A percentile compares a stretch with the other conserved stretches of the same genome.
Evolutionary conservation across 371 early-diverging fungal species (phyloP).

Genomic region (Batkoa obscura): DNA sequence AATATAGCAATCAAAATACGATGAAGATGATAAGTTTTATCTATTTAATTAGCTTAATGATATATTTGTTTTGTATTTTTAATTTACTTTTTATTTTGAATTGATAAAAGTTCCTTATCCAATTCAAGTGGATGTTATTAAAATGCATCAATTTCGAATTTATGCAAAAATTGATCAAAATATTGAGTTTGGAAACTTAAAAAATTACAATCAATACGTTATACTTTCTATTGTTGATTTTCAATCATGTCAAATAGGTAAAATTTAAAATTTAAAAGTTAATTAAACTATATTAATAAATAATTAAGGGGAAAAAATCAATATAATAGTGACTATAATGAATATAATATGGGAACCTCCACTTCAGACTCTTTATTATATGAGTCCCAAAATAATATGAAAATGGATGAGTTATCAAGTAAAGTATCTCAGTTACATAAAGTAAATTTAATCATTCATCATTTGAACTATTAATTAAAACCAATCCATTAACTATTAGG

Average conservation of each 20-base stretch:
- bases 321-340: no score
- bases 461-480: not conserved
- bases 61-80: not conserved
- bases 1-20: not conserved
- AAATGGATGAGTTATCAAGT: not conserved
- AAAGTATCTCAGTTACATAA: not conserved
- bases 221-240: not conserved
- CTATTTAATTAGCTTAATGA: not conserved
- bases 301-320: no score
- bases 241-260: not conserved
- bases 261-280: not conserved
- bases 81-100: not conserved
- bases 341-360: not conserved
- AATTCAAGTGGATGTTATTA: not conserved
- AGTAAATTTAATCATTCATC: not conserved
- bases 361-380: not conserved
- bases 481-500: not conserved
- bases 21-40: not conserved
- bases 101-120: not conserved
- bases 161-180: not conserved
- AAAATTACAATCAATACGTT: not conserved
- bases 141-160: not conserved
- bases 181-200: not conserved
- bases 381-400: not conserved
- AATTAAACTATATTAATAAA: no score